Evolutionary conservation across 352 stramenopile species (phyloP), one percentile per base, ranked within the genome.

Genomic region (Globisporangium emineosum): DNA sequence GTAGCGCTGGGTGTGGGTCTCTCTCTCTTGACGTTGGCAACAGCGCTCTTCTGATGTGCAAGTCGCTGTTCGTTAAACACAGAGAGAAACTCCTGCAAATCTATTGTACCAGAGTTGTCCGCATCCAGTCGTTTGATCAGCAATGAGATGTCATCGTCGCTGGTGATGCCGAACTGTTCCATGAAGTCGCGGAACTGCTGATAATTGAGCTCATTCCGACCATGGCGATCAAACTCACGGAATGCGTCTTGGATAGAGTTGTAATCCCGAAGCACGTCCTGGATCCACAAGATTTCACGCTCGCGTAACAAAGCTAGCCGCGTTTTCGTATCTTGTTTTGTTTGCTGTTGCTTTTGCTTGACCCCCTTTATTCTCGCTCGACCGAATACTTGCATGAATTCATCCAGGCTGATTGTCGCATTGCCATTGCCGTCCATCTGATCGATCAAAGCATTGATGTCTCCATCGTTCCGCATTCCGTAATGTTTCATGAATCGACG

Each of bases 151-250:
- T 74, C 86, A 2, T 65, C 32, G 25, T 85, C 78, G 42, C 87
- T 71, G n/a, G 57, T 78, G 42, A 89, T 70, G 0, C 81, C 81
- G 17, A 77, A 89, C 30, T 79, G 72, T 1, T 58, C 61, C 69
- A 90, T 72, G 10, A 90, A 69, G 29, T 84, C 77, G 6, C 76
- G 71, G 58, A 90, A 87, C 64, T 83, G 69, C 10, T 83, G 77
- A 42, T 81, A 88, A 47, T 84, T 72, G 49, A 89, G 72, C 54
- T 81, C 71, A 21, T 69, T 71, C 5, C 66, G 49, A 4, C 58
- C 55, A 17, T 79, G 45, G 5, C 55, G 61, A 60, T 89, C 75
- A 50, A 80, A 76, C 3, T 77, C 69, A 2, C 51, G 61, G 43
- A 91, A 89, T 1, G 79, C 76, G 29, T 65, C 71, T 25, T 81